Conservation (phyloP, 192 early-diverging fungal species). For the Gryganskiella cystojenkinii region DNA sequence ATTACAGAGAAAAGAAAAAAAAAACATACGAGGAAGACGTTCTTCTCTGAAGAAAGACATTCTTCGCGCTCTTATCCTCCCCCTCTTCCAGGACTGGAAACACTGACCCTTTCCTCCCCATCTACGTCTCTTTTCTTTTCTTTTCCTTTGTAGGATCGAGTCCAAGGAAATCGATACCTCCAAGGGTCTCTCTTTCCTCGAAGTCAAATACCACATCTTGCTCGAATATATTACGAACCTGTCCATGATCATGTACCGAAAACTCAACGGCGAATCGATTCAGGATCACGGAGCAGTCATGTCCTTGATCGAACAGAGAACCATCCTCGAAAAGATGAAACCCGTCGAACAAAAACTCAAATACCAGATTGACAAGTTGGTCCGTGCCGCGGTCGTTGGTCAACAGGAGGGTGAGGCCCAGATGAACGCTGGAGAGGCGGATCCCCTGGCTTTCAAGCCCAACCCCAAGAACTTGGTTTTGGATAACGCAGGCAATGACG, state of each 20-base stretch:
- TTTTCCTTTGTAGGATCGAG: conserved; percentile 50
- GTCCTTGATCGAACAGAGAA: conserved; percentile 80
- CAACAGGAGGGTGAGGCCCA: conserved; percentile 49
- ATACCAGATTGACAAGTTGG: conserved; percentile 97
- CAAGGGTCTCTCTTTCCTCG: conserved; percentile 89
- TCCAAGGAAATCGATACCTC: conserved; percentile 70
- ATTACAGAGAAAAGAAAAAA: not conserved
- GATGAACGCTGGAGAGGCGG: conserved; percentile 26
- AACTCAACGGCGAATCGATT: conserved; percentile 78
- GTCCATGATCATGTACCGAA: conserved; percentile 77
- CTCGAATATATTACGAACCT: conserved; percentile 89
- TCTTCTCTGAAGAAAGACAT: not conserved
- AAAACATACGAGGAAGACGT: not conserved
- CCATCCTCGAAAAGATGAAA: conserved; percentile 92
- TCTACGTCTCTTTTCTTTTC: not conserved
- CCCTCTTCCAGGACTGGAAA: no score
- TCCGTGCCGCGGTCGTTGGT: conserved; percentile 70
- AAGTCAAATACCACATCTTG: conserved; percentile 89
- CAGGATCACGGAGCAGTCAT: conserved; percentile 70
- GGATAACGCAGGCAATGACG: conserved; percentile 29
- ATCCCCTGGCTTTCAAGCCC: no score
- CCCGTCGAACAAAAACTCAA: conserved; percentile 94
- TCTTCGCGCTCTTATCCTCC: not conserved
- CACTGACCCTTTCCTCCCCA: not conserved
- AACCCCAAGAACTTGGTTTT: not conserved